Evolutionary conservation across 139 green algal genomes (phyloP).

Genomic region (Spirogloea muscicola): DNA sequence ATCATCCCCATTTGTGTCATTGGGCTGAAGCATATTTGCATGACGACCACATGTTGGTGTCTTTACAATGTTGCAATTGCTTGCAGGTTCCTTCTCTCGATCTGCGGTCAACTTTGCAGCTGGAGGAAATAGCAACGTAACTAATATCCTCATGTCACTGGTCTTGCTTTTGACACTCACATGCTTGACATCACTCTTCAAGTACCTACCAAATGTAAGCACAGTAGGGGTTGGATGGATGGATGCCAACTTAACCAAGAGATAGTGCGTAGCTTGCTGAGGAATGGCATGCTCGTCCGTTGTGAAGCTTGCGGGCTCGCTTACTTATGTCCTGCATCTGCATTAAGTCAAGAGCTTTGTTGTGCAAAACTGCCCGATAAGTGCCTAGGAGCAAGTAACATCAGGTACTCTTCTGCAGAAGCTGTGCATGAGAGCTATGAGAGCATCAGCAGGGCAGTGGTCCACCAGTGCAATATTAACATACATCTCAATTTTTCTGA

Average conservation of each 20-base stretch:
- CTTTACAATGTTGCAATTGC: neutral
- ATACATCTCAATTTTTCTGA: too few species aligned
- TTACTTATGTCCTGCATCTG: neutral
- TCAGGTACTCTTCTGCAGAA: neutral
- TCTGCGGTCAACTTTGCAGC: constrained; percentile 32
- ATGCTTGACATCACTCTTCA: constrained; percentile 26
- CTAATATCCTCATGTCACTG: constrained; percentile 30
- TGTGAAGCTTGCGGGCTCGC: neutral
- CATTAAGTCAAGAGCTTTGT: neutral
- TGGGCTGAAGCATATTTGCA: too few species aligned
- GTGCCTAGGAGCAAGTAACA: neutral
- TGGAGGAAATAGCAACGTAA: constrained; percentile 17
- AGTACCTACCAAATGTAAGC: constrained; percentile 15
- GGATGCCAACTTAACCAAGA: too few species aligned
- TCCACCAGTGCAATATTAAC: too few species aligned
- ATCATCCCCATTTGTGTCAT: too few species aligned
- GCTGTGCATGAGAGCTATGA: neutral
- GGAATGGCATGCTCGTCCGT: too few species aligned
- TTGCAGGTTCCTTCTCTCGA: constrained; percentile 35
- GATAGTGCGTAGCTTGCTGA: too few species aligned
- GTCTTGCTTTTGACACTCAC: constrained; percentile 30
- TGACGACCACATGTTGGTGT: neutral
- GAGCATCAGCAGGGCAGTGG: too few species aligned
- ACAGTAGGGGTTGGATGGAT: too few species aligned
- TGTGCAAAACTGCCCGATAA: neutral